Evolutionary conservation across 805 yeast genomes (phyloP).

Genomic region (Cyberlindnera mrakii): DNA sequence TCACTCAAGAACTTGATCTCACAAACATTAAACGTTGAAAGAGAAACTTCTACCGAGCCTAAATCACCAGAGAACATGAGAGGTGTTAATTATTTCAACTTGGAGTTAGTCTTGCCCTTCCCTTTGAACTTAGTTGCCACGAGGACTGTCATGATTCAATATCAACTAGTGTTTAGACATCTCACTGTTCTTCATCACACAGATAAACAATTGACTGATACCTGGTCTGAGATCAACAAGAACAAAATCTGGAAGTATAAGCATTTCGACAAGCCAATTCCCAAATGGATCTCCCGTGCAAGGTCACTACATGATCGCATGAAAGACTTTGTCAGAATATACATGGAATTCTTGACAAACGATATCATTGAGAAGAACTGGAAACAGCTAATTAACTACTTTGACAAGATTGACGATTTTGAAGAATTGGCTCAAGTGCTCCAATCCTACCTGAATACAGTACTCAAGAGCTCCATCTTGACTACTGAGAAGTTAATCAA

Average conservation of each 20-base stretch:
- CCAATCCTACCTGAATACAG: constrained; percentile 53
- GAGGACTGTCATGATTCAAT: constrained; percentile 65
- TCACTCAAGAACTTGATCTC: constrained; percentile 39
- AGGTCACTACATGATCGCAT: constrained; percentile 46
- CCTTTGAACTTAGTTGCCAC: constrained; percentile 77
- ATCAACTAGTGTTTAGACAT: constrained; percentile 74
- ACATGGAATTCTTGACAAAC: constrained; percentile 47
- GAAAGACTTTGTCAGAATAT: constrained; percentile 47
- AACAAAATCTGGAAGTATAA: constrained; percentile 62
- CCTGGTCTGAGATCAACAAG: constrained; percentile 67
- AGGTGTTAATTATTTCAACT: constrained; percentile 45
- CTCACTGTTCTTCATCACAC: constrained; percentile 58
- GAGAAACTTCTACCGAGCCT: constrained; percentile 8
- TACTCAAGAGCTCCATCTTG: constrained; percentile 60
- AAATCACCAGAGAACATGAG: constrained; percentile 30
- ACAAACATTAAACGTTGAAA: constrained; percentile 29
- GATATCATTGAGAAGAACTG: constrained; percentile 58
- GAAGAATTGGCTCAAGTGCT: constrained; percentile 40
- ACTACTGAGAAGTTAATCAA: constrained; percentile 51
- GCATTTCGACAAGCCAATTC: constrained; percentile 36
- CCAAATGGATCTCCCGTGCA: constrained; percentile 48
- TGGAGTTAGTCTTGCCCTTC: constrained; percentile 68
- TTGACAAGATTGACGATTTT: constrained; percentile 29
- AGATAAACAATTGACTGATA: constrained; percentile 49
- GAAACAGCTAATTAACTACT: constrained; percentile 29